phyloP scores from a whole-genome alignment of 768 basidiomycete genomes.

The Amanita thiersii region DNA sequence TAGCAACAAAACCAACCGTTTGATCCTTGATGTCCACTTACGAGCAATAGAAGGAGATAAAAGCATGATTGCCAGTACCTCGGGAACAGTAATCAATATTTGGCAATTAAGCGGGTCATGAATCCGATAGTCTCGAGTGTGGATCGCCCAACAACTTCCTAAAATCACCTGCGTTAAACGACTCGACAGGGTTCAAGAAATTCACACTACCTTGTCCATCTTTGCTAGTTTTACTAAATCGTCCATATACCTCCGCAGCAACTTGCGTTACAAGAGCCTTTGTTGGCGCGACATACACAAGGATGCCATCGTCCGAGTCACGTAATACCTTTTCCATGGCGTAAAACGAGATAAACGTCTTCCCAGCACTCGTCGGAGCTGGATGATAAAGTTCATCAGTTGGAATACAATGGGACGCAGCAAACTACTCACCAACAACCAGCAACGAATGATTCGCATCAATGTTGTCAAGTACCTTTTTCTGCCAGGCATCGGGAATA shows the following conservation, averaged over 20 bases:
- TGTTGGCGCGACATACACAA: conserved; percentile 71
- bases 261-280: conserved; percentile 69
- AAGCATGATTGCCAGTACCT: conserved; percentile 61
- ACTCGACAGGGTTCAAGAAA: conserved; percentile 7
- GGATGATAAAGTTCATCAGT: not conserved
- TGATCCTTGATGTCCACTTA: conserved; percentile 55
- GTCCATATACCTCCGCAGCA: conserved; percentile 65
- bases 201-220: too few species aligned
- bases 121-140: conserved; percentile 56
- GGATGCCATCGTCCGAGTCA: conserved; percentile 53
- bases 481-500: conserved; percentile 66
- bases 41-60: conserved; percentile 57
- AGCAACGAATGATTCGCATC: conserved; percentile 53
- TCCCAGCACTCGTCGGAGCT: conserved; percentile 70
- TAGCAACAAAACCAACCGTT: conserved; percentile 30
- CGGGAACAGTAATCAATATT: conserved; percentile 68
- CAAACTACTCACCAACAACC: conserved; percentile 45
- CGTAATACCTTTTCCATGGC: conserved; percentile 67
- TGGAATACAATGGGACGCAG: not conserved
- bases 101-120: conserved; percentile 62
- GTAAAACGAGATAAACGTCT: conserved; percentile 72
- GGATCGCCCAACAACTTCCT: conserved; percentile 60
- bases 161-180: conserved; percentile 2
- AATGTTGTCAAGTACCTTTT: conserved; percentile 54
- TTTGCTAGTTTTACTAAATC: conserved; percentile 46